Base-by-base conservation (phyloP, 495 filamentous ascomycete species). In the Filosporella fistucella region DNA sequence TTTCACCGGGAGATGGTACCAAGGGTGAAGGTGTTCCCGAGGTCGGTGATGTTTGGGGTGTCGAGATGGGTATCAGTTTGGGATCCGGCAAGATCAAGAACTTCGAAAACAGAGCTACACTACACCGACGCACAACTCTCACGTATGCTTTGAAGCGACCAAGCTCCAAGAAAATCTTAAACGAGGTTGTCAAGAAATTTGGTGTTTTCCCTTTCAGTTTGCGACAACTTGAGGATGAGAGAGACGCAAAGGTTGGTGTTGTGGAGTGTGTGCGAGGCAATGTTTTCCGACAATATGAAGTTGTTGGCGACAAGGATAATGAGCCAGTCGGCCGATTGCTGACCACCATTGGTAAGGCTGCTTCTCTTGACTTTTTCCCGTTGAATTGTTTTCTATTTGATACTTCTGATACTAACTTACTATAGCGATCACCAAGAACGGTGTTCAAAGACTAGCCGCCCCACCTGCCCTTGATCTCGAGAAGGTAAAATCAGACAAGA, bases 371-470 rank as follows among this genome's bases (percentile, higher is more conserved):
- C 32, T 32, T 35, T 48, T 42, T 1, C 4, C 16, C n/a, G 24
- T 37, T 21, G 49, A 46, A n/a, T n/a, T n/a, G n/a, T n/a, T n/a
- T n/a, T n/a, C n/a, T n/a, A n/a, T n/a, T n/a, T n/a, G n/a, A n/a
- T n/a, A n/a, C n/a, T n/a, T n/a, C n/a, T 39, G 35, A 40, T 65
- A 23, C 50, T 54, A 53, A 58, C 29, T 4, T 26, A 29, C 34
- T 44, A n/a, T 48, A 96, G 94, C 89, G 45, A 91, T 97, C 70
- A 97, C 91, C 49, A 98, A 97, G 82, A 94, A 96, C 65, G 93
- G 93, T 57, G 68, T 98, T 63, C 85, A 83, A 58, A 88, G 86
- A 65, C 69, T 98, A 21, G 82, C 87, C 32, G 82, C 78, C 6
- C 85, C 93, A 18, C 79, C 85, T 46, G 64, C 80, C 8, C 69